Evolutionary conservation across 2,329 filamentous ascomycete genomes (phyloP), one percentile per base, ranked within the genome.

Genomic region (Neofusicoccum kwambonambiense): DNA sequence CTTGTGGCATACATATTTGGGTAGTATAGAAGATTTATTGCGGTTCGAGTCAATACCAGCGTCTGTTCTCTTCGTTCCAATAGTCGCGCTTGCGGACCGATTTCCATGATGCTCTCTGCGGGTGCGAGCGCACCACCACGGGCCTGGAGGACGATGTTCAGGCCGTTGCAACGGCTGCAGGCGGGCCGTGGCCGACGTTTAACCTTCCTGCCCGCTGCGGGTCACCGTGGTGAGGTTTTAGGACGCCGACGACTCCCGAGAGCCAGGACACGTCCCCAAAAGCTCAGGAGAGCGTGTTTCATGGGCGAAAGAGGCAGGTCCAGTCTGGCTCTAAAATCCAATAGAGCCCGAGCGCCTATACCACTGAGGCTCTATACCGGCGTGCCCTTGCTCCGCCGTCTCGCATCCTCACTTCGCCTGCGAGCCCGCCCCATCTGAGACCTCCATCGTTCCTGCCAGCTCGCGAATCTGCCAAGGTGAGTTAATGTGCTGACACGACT

Each of bases 271-370:
- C 3, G 11, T 3, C 9, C 39, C 52, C 37, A 34, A 42, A 17
- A 3, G 39, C 12, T 31, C 39, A 34, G 39, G 52, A 35, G n/a
- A 7, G n/a, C 11, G 56, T 35, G 42, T 34, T 22, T 58, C 41
- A 22, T 7, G 41, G 9, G 27, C 15, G 15, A 44, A 60, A 47
- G 27, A 22, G 56, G 56, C 56, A 58, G 54, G 54, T 58, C 13
- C 54, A 58, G 19, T 39, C 6, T 42, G 13, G 37, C 19, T n/a
- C 52, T 44, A 22, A 37, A 60, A 60, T 13, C 31, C 42, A 37
- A 60, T 49, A 60, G 42, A 60, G 56, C 56, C 56, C 42, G 41
- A 60, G 56, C 56, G 17, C 42, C 56, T 47, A 60, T 58, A 58
- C 39, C 22, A 9, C 27, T 13, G 41, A 37, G 39, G 13, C 42